A percentile compares a stretch with the other conserved stretches of the same genome.
Evolutionary conservation across 495 filamentous ascomycete species (phyloP).

Genomic region (Daldinia concentrica): DNA sequence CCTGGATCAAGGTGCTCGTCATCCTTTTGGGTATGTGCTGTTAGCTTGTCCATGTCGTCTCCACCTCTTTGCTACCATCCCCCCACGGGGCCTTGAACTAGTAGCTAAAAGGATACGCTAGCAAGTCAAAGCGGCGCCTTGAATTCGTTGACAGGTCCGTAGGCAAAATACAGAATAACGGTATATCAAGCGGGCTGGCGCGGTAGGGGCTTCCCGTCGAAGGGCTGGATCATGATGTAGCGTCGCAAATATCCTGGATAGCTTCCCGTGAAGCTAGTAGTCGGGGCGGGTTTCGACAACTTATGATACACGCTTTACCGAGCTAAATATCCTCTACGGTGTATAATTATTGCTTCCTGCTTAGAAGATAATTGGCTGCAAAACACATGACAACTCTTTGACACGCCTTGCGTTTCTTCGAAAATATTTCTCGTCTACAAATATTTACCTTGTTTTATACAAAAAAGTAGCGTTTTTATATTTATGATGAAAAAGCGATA

Average conservation of each 20-base stretch:
- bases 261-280: not conserved
- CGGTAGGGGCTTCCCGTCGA: conserved; percentile 1
- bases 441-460: not conserved
- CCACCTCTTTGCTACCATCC: conserved; percentile 23
- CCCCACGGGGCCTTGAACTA: conserved; percentile 34
- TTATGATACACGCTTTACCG: not conserved
- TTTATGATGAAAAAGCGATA: not conserved
- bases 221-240: conserved; percentile 3
- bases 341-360: not conserved
- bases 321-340: not conserved
- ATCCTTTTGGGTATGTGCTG: conserved; percentile 1
- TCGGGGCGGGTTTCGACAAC: not conserved
- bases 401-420: not conserved
- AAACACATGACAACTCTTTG: not conserved
- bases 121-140: conserved; percentile 31
- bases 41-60: conserved; percentile 17
- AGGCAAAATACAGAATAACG: not conserved
- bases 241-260: conserved; percentile 5
- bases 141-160: conserved; percentile 6
- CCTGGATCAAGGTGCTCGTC: conserved; percentile 9
- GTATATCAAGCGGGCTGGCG: not conserved
- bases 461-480: not conserved
- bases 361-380: not conserved
- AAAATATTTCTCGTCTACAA: not conserved
- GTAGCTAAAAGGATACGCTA: conserved; percentile 28